Conservation (phyloP, 2,329 filamentous ascomycete species). For the Neonectria ditissima region DNA sequence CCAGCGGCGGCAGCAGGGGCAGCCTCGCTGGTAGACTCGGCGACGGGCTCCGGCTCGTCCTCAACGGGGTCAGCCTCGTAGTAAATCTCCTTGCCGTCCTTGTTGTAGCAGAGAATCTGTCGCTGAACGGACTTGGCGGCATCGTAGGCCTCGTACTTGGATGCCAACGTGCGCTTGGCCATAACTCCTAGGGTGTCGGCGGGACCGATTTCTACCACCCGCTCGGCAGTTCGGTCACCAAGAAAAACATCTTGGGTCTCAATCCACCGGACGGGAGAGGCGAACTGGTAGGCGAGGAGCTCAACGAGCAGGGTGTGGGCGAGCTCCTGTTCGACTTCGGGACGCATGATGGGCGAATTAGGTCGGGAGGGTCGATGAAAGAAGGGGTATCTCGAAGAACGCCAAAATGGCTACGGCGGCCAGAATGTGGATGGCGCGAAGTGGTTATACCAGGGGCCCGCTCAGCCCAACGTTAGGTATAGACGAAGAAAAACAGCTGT, state of each 20-base stretch:
- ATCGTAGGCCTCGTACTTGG: slow-evolving; percentile 99
- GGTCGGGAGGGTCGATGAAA: slow-evolving; percentile 42
- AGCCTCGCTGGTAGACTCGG: slow-evolving; percentile 60
- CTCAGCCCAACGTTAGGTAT: slow-evolving; percentile 41
- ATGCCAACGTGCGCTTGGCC: slow-evolving; percentile 94
- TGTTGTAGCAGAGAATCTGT: slow-evolving; percentile 99
- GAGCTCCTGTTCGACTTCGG: slow-evolving; percentile 99
- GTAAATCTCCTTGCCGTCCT: slow-evolving; percentile 99
- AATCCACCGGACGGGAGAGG: slow-evolving; percentile 99
- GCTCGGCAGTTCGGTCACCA: slow-evolving; percentile 93
- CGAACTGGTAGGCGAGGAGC: slow-evolving; percentile 99
- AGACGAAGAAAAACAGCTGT: slow-evolving; percentile 40
- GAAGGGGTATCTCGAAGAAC: slow-evolving; percentile 47
- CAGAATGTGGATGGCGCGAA: slow-evolving; percentile 38
- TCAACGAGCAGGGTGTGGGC: slow-evolving; percentile 98
- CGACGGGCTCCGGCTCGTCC: slow-evolving; percentile 80
- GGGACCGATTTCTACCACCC: slow-evolving; percentile 97
- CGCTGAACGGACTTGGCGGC: slow-evolving; percentile 95
- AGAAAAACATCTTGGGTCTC: slow-evolving; percentile 99
- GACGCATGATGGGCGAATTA: slow-evolving; percentile 78
- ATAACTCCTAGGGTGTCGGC: slow-evolving; percentile 97
- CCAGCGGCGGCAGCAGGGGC: slow-evolving; percentile 66
- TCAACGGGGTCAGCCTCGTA: slow-evolving; percentile 97
- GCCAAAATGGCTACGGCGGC: slow-evolving; percentile 43
- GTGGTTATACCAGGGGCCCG: slow-evolving; percentile 42